These are phyloP conservation scores for Saccharomyces jurei DNA, from an alignment of 805 yeast species.

Conservation along the genomic window DNA sequence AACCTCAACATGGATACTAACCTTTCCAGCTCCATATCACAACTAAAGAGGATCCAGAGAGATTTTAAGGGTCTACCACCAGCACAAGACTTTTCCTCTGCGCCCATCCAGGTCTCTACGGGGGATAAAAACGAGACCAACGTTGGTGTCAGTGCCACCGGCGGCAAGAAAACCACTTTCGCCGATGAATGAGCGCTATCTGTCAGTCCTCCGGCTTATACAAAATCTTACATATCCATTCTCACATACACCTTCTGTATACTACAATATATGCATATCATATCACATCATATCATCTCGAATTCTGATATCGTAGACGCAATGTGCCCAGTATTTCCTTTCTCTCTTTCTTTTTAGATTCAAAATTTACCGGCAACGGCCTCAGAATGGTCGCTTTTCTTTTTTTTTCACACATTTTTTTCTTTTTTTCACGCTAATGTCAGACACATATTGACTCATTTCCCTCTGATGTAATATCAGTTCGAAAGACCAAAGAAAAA, in stretches of 20 bases:
- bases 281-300: background rate
- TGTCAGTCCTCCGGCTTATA: background rate
- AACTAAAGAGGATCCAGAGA: constrained; percentile 65
- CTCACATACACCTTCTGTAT: background rate
- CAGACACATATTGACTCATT: background rate
- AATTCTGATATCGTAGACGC: background rate
- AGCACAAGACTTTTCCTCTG: constrained; percentile 8
- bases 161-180: constrained; percentile 25
- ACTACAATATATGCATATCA: background rate
- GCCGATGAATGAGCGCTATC: constrained; percentile 8
- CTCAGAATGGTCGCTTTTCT: background rate
- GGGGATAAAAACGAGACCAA: constrained; percentile 5
- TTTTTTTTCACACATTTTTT: background rate
- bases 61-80: constrained; percentile 80
- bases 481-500: background rate
- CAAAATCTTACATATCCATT: background rate
- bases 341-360: background rate
- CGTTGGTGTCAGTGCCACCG: constrained; percentile 19
- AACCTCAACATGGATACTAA: constrained; percentile 21
- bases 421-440: background rate
- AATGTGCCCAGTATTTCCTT: background rate
- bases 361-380: background rate
- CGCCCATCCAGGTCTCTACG: constrained; percentile 1
- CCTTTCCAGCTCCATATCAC: constrained; percentile 36
- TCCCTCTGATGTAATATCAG: background rate